Conservation (phyloP, 306 rosid genomes). For the Sphenostylis stenocarpa region DNA sequence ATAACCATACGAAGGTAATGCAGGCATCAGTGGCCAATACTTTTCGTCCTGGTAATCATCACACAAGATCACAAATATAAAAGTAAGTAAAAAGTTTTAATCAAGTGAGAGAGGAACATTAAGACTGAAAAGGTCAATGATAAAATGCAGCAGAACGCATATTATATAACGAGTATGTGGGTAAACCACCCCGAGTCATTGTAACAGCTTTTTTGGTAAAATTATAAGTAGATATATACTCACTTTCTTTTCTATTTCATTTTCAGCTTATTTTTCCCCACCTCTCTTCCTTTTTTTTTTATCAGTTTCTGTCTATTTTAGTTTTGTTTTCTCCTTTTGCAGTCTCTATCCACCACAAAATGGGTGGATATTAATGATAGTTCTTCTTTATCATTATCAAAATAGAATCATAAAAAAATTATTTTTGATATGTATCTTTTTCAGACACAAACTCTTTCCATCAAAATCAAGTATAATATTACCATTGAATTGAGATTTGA, state of each 20-base stretch:
- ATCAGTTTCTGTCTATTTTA: too few relatives aligned
- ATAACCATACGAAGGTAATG: slow-evolving; percentile 96
- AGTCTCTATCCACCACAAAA: too few relatives aligned
- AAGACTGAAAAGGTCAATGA: neutral
- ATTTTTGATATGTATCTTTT: too few relatives aligned
- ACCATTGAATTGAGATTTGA: neutral
- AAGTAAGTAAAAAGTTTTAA: slow-evolving; percentile 23
- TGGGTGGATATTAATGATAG: neutral
- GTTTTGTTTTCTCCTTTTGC: too few relatives aligned
- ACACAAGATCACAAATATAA: slow-evolving; percentile 24
- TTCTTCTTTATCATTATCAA: neutral
- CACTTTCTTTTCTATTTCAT: neutral
- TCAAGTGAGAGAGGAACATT: neutral
- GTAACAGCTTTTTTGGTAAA: neutral
- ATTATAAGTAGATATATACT: too few relatives aligned
- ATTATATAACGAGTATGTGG: too few relatives aligned
- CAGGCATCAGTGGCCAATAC: slow-evolving; percentile 88
- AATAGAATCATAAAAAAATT: too few relatives aligned
- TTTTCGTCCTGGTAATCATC: slow-evolving; percentile 69
- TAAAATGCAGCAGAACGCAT: neutral
- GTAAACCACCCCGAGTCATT: neutral
- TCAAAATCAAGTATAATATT: too few relatives aligned
- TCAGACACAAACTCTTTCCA: too few relatives aligned
- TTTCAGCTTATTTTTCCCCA: neutral
- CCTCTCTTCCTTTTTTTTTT: neutral